Conservation (phyloP, 345 rosid species). For the Gossypium thurberi region DNA sequence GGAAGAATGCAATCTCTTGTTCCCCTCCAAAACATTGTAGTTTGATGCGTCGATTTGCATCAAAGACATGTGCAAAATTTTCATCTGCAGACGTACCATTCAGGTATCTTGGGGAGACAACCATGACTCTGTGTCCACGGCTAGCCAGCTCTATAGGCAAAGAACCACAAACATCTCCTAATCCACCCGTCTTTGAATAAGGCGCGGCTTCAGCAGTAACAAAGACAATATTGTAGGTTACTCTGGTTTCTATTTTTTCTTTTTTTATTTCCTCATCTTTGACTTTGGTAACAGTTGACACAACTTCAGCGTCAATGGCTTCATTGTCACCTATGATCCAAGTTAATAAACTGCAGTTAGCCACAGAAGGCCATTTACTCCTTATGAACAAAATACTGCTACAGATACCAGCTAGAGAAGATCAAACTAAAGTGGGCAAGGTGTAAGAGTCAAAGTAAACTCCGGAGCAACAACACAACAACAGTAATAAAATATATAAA, state of each 20-base stretch:
- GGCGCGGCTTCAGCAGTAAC: constrained; percentile 94
- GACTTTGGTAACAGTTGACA: constrained; percentile 17
- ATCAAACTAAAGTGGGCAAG: neutral
- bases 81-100: constrained; percentile 52
- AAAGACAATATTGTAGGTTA: constrained; percentile 51
- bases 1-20: constrained; percentile 81
- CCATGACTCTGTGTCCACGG: constrained; percentile 94
- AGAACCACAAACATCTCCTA: constrained; percentile 97
- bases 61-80: constrained; percentile 40
- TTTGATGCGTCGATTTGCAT: constrained; percentile 38
- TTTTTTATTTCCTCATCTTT: constrained; percentile 28
- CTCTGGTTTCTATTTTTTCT: constrained; percentile 24
- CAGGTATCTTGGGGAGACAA: constrained; percentile 73
- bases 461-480: too few species aligned
- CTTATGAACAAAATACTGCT: neutral
- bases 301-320: constrained; percentile 20
- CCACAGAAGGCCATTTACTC: neutral
- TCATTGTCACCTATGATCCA: constrained; percentile 31
- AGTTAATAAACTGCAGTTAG: constrained; percentile 9
- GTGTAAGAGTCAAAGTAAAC: neutral
- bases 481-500: neutral
- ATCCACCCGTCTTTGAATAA: constrained; percentile 91
- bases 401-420: neutral
- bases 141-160: constrained; percentile 75
- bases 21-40: constrained; percentile 68